Percentiles rank a stretch among this genome's conserved stretches.
These are phyloP conservation scores for Uronychia setigera DNA, from an alignment of 73 alveolate genomes.

Conservation along the genomic window DNA sequence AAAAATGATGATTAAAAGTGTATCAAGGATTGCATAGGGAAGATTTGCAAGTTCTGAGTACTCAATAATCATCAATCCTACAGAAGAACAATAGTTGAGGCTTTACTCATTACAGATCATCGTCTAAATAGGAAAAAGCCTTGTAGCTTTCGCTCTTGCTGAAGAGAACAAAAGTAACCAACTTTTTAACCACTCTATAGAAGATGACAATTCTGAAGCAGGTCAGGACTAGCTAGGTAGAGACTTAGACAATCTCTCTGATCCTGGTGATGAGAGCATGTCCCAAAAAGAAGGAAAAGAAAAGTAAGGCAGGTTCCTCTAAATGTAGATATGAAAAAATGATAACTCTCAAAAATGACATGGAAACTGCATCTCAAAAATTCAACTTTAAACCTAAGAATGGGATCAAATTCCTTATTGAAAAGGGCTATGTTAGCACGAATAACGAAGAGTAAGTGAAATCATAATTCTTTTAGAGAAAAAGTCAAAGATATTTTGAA, in stretches of 20 bases:
- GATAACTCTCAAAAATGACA: conserved; percentile 69
- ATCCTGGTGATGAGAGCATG: conserved; percentile 40
- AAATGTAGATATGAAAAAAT: conserved; percentile 58
- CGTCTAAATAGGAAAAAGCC: conserved; percentile 48
- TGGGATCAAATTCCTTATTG: conserved; percentile 86
- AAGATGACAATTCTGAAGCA: neutral
- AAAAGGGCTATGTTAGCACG: conserved; percentile 66
- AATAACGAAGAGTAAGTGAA: conserved; percentile 30
- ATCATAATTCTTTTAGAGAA: conserved; percentile 11
- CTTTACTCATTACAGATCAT: conserved; percentile 64
- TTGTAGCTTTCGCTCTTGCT: conserved; percentile 10
- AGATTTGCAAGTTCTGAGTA: conserved; percentile 82
- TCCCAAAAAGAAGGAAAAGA: conserved; percentile 24
- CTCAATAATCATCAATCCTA: conserved; percentile 49
- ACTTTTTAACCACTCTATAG: neutral
- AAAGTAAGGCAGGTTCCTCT: no score
- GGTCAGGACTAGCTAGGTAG: conserved; percentile 5
- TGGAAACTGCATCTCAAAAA: conserved; percentile 90
- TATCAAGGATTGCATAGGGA: conserved; percentile 90
- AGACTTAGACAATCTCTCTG: conserved; percentile 52
- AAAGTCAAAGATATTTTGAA: conserved; percentile 72
- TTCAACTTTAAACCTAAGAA: conserved; percentile 94
- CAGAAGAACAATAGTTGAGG: conserved; percentile 69
- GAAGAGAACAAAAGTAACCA: conserved; percentile 13
- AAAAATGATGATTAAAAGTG: conserved; percentile 77